phyloP scores from a whole-genome alignment of 176 grass and related monocot species.

The Aegilops longissima region DNA sequence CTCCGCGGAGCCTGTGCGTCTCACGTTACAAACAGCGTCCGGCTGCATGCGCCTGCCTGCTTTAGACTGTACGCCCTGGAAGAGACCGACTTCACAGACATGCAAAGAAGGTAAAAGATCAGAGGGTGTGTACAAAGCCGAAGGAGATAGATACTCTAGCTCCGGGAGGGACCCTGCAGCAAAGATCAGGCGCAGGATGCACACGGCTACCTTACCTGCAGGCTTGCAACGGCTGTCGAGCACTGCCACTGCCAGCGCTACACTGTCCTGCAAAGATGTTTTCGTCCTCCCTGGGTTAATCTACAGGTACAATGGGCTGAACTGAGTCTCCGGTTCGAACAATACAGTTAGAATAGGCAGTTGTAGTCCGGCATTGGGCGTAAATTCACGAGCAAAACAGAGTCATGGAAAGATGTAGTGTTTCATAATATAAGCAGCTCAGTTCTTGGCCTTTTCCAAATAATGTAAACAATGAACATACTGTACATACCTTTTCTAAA shows the following conservation, averaged over 20 bases:
- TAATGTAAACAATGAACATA: background rate
- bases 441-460: background rate
- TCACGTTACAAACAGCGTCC: slow-evolving; percentile 5
- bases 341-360: background rate
- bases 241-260: background rate
- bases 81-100: slow-evolving; percentile 16
- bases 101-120: slow-evolving; percentile 4
- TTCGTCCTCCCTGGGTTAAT: background rate
- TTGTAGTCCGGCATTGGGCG: background rate
- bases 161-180: background rate
- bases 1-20: background rate
- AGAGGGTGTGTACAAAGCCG: slow-evolving; percentile 7
- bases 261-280: background rate
- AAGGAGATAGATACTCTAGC: slow-evolving; percentile 27
- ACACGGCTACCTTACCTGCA: slow-evolving; percentile 20
- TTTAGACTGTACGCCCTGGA: background rate
- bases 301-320: background rate
- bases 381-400: background rate
- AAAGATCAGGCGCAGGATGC: slow-evolving; percentile 19
- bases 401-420: background rate
- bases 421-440: background rate
- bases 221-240: background rate
- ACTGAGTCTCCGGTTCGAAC: background rate
- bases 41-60: background rate
- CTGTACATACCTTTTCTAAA: background rate